Evolutionary conservation across 805 yeast species (phyloP).

Genomic region (Lipomyces orientalis): DNA sequence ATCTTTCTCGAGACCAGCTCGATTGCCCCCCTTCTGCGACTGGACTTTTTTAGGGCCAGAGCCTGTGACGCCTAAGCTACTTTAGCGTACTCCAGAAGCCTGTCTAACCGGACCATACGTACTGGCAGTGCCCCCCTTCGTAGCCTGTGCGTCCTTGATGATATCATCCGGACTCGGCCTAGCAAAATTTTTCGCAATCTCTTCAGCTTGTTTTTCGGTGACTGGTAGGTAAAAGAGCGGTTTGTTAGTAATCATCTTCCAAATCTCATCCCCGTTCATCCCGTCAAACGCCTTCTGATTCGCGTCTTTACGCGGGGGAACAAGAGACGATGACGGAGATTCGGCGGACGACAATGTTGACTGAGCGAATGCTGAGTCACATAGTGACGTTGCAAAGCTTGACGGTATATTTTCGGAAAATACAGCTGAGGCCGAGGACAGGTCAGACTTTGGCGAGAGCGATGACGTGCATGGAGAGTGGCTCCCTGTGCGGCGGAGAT

Average conservation of each 20-base stretch:
- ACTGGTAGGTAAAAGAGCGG: slow-evolving; percentile 45
- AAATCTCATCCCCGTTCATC: slow-evolving; percentile 32
- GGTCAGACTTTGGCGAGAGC: neutral
- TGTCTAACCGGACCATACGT: neutral
- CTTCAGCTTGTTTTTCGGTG: slow-evolving; percentile 42
- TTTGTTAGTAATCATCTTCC: slow-evolving; percentile 49
- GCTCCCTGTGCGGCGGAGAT: neutral
- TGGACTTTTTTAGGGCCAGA: slow-evolving; percentile 1
- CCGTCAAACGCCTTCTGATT: neutral
- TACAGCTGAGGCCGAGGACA: slow-evolving; percentile 20
- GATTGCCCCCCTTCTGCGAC: neutral
- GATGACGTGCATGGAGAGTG: neutral
- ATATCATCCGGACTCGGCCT: slow-evolving; percentile 86
- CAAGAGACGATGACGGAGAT: neutral
- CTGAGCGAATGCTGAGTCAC: slow-evolving; percentile 1
- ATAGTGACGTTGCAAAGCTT: slow-evolving; percentile 28
- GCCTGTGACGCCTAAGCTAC: neutral
- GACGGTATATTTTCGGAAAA: slow-evolving; percentile 29
- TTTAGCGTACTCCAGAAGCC: neutral
- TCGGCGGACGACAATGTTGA: neutral
- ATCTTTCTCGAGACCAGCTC: slow-evolving; percentile 21
- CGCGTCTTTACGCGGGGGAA: neutral
- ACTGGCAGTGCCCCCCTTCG: slow-evolving; percentile 26
- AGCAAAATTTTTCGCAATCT: slow-evolving; percentile 59
- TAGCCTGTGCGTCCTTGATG: slow-evolving; percentile 61